Evolutionary conservation across 805 yeast species (phyloP), one percentile per base, ranked within the genome.

Genomic region (Lachancea meyersii): DNA sequence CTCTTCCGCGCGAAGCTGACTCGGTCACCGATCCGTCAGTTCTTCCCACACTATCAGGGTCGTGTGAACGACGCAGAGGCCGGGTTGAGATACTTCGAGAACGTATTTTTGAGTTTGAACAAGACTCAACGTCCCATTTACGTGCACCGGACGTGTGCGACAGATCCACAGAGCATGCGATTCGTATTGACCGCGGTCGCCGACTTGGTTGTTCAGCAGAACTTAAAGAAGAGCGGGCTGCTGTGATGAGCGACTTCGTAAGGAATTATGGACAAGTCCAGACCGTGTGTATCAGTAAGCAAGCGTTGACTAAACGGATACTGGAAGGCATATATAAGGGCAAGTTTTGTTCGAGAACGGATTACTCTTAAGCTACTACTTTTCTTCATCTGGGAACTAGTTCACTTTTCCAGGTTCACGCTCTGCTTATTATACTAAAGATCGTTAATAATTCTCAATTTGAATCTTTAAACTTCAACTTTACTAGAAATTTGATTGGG

Each of bases 81-180:
- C 32, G 91, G 86, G 3, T 58, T 80, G 17, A 73, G 73, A 50
- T 88, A 77, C 57, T 83, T 91, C 57, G 95, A 85, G 55, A 67
- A 69, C 32, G 65, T 77, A 38, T 86, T 88, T 52, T 56, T 82
- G 45, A 69, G 75, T 41, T 61, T 85, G 46, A 86, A 88, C 60
- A 68, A 76, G 47, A 61, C 73, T 3, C 74, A 78, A 24, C 73
- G 77, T 36, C 91, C 88, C n/a, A 75, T 93, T 24, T 93, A 93
- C 59, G 83, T 86, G 18, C 96, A 88, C 65, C 70, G 88, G 50
- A 93, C 98, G 1, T 88, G 97, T 66, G 98, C 98, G 0, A 93
- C 98, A 0, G 97, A 93, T 61, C 77, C 94, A 0, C 71, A 77
- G 43, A 77, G 88, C 22, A 93, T 93, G 96, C 75, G 77, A 56